phyloP scores from a whole-genome alignment of 352 stramenopile genomes.

The Aphanomyces stellatus region DNA sequence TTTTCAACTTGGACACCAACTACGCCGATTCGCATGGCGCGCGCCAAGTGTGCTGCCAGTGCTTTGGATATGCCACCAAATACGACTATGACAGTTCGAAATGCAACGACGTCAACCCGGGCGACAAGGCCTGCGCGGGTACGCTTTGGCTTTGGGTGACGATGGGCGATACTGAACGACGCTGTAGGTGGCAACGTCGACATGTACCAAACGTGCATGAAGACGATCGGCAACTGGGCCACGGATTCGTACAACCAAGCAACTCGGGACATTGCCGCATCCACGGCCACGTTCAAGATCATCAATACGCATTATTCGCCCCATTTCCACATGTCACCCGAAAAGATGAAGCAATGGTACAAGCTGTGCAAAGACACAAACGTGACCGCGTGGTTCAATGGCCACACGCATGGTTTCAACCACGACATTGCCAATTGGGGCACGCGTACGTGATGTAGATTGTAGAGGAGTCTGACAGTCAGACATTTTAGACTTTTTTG shows the following conservation, averaged over 20 bases:
- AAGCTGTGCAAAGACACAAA: constrained; percentile 66
- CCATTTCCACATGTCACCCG: constrained; percentile 82
- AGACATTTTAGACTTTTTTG: constrained; percentile 38
- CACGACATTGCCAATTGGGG: constrained; percentile 27
- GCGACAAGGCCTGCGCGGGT: constrained; percentile 28
- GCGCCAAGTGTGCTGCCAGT: constrained; percentile 82
- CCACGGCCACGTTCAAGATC: constrained; percentile 77
- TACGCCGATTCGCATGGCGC: constrained; percentile 74
- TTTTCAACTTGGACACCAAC: constrained; percentile 88
- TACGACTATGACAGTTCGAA: constrained; percentile 34
- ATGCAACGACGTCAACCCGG: constrained; percentile 40
- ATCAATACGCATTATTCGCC: constrained; percentile 87
- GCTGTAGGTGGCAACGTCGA: constrained; percentile 39
- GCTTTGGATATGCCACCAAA: constrained; percentile 75
- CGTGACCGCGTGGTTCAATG: constrained; percentile 30
- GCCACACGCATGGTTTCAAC: constrained; percentile 36
- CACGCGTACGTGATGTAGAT: constrained; percentile 13
- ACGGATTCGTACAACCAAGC: constrained; percentile 60
- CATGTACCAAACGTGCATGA: constrained; percentile 71
- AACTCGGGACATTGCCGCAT: constrained; percentile 55
- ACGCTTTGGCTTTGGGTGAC: neutral
- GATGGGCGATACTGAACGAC: neutral
- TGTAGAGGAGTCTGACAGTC: neutral
- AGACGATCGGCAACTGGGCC: constrained; percentile 71
- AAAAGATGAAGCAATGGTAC: constrained; percentile 87